Evolutionary conservation across 1,284 basidiomycete species (phyloP).

Genomic region (Termitomyces sp.): DNA sequence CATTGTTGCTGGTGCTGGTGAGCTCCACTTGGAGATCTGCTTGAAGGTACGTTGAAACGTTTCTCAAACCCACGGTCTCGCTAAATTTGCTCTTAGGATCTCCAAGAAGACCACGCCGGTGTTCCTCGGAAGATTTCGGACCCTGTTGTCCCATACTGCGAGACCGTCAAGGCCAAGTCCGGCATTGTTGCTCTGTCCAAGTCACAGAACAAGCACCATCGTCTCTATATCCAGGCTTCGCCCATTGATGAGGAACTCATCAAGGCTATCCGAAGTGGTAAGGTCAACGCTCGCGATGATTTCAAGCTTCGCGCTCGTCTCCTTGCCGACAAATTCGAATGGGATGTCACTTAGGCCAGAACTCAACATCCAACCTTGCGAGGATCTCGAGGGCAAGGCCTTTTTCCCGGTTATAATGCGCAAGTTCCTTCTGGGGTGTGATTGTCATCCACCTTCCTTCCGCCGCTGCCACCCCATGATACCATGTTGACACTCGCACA

Average conservation of each 20-base stretch:
- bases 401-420: too few relatives aligned
- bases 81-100: slow-evolving; percentile 55
- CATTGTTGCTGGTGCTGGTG: slow-evolving; percentile 99
- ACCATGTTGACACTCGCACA: too few relatives aligned
- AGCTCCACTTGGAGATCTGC: slow-evolving; percentile 99
- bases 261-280: slow-evolving; percentile 87
- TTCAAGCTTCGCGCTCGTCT: slow-evolving; percentile 95
- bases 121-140: slow-evolving; percentile 98
- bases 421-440: too few relatives aligned
- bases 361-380: too few relatives aligned
- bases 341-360: slow-evolving; percentile 99
- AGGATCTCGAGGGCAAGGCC: too few relatives aligned
- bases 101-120: slow-evolving; percentile 99
- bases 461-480: too few relatives aligned
- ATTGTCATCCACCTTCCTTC: too few relatives aligned
- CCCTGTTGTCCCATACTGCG: slow-evolving; percentile 97
- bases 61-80: slow-evolving; percentile 1
- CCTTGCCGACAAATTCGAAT: slow-evolving; percentile 94
- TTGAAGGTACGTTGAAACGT: slow-evolving; percentile 66
- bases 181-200: slow-evolving; percentile 96
- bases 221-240: slow-evolving; percentile 90
- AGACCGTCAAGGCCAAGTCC: slow-evolving; percentile 96
- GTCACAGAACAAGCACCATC: slow-evolving; percentile 99
- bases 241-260: slow-evolving; percentile 94
- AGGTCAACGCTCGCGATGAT: slow-evolving; percentile 90